Evolutionary conservation across 2,329 filamentous ascomycete genomes (phyloP), one percentile per base, ranked within the genome.

Genomic region (Cryoendolithus antarcticus): DNA sequence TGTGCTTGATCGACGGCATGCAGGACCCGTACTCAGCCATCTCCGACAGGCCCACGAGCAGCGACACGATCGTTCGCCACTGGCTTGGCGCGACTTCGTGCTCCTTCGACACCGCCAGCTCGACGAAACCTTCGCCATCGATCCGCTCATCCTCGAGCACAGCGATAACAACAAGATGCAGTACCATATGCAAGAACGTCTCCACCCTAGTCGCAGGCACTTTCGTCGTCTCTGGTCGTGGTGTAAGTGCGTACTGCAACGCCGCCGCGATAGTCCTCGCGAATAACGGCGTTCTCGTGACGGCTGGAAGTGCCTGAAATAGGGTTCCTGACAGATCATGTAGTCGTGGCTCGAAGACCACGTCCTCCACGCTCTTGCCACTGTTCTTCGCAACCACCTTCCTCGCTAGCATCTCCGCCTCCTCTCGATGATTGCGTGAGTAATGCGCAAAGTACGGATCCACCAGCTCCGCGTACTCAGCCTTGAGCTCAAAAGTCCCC

Each of bases 381-480:
- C 82, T 86, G 62, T 83, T 86, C 63, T 86, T 86, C 8, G 86
- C 84, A 67, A 91, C 78, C 68, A 84, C 82, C 53, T 82, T 80
- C 51, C 82, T 86, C 64, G 91, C 95, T 3, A 86, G 82, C 49
- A 75, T 79, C 61, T 98, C 91, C 0, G 89, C 86, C 59, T 98
- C 91, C 56, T 98, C 91, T 37, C 91, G 77, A 59, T 96, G 89
- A 53, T 98, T 98, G 57, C 94, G 93, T 54, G 80, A 93, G 61
- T 94, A 98, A 56, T 96, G 86, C 5, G 88, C 83, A 54, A 88
- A 91, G 58, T 95, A 98, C 1, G 93, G 91, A 57, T 98, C 93
- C 37, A 98, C 77, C 35, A 93, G 74, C 49, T 89, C 82, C 30
- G 95, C 73, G 51, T 80, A 91, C 44, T 93, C 76, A 4, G 82